Conservation (phyloP, 768 basidiomycete species). For the Fistulinella prunicolor region DNA sequence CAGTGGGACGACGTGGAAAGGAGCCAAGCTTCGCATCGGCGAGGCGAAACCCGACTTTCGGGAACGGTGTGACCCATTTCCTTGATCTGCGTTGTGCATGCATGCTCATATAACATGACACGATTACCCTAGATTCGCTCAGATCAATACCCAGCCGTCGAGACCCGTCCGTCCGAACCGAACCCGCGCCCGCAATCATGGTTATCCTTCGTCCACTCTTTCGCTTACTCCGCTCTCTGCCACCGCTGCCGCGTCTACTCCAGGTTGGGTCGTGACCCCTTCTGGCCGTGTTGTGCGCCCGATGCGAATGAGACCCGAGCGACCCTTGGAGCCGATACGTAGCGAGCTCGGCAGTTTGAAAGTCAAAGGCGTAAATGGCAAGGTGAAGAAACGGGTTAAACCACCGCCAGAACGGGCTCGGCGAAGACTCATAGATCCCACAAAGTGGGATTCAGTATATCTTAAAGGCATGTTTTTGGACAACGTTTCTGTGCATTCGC, state of each 20-base stretch:
- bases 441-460: constrained; percentile 66
- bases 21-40: constrained; percentile 77
- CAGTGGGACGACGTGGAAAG: constrained; percentile 85
- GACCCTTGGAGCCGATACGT: constrained; percentile 44
- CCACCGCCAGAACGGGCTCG: constrained; percentile 59
- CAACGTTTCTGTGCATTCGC: constrained; percentile 14
- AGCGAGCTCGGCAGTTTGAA: constrained; percentile 4
- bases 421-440: constrained; percentile 67
- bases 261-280: constrained; percentile 70
- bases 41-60: constrained; percentile 77
- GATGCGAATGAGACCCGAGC: constrained; percentile 66
- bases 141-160: constrained; percentile 15
- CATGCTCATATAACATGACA: background rate
- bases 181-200: constrained; percentile 38
- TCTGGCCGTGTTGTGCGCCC: constrained; percentile 64
- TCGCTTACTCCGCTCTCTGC: constrained; percentile 60
- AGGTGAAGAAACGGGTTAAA: constrained; percentile 45
- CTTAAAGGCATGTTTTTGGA: constrained; percentile 70
- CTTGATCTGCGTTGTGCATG: background rate
- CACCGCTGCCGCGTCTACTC: constrained; percentile 47
- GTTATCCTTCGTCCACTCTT: constrained; percentile 59
- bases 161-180: constrained; percentile 39
- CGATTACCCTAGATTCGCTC: constrained; percentile 7
- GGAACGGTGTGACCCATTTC: constrained; percentile 45
- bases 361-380: constrained; percentile 16